Evolutionary conservation across 2,329 filamentous ascomycete species (phyloP).

Genomic region (Ophiosphaerella narmari): DNA sequence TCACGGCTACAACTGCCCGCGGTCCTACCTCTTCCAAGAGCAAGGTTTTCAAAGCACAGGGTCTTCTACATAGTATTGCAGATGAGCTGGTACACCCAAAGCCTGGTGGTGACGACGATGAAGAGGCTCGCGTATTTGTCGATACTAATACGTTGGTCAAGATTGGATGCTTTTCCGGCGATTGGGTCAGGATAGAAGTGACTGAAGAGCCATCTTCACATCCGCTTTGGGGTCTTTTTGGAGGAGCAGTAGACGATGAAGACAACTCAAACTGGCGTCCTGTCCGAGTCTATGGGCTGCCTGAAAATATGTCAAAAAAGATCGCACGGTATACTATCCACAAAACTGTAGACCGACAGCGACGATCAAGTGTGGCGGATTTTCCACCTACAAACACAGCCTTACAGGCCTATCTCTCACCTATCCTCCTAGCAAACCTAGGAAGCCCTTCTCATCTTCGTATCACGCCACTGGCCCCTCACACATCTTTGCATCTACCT

Average conservation of each 20-base stretch:
- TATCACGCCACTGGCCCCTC: conserved; percentile 69
- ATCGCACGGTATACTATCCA: conserved; percentile 60
- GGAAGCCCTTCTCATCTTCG: conserved; percentile 78
- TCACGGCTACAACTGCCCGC: conserved; percentile 81
- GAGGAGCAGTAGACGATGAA: conserved; percentile 64
- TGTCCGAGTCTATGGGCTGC: conserved; percentile 85
- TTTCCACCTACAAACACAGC: conserved; percentile 32
- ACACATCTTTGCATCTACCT: conserved; percentile 46
- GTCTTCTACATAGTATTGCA: conserved; percentile 72
- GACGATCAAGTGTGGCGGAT: conserved; percentile 56
- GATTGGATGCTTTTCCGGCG: conserved; percentile 94
- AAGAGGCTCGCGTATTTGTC: conserved; percentile 85
- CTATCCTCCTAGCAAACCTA: conserved; percentile 84
- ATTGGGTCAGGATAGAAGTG: conserved; percentile 88
- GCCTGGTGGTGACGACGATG: conserved; percentile 81
- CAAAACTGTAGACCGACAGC: conserved; percentile 38
- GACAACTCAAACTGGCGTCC: conserved; percentile 74
- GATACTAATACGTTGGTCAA: conserved; percentile 84
- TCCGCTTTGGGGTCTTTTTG: conserved; percentile 71
- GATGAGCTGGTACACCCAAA: conserved; percentile 83
- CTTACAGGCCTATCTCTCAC: conserved; percentile 72
- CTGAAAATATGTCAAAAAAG: conserved; percentile 68
- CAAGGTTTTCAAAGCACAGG: conserved; percentile 83
- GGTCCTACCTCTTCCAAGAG: conserved; percentile 69
- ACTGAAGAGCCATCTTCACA: conserved; percentile 73